A percentile compares a stretch with the other conserved stretches of the same genome.
Conservation (phyloP, 805 yeast genomes). For the Candida hungchunana region DNA sequence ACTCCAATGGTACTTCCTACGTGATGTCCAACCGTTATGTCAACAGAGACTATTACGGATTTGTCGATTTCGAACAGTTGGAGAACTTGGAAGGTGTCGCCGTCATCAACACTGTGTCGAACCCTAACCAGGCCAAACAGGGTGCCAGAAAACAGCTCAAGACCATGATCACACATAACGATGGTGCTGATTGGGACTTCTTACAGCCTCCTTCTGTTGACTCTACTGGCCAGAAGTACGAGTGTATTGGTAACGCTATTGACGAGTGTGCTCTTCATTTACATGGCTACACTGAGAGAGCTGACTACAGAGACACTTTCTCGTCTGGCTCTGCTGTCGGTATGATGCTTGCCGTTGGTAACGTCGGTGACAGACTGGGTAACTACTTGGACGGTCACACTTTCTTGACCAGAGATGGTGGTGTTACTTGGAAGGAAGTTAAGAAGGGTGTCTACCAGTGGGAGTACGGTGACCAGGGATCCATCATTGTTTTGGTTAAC, state of each 20-base stretch:
- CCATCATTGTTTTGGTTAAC: slow-evolving; percentile 69
- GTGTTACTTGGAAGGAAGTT: slow-evolving; percentile 80
- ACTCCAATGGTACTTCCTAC: slow-evolving; percentile 87
- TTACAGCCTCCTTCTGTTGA: slow-evolving; percentile 67
- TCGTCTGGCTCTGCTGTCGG: slow-evolving; percentile 91
- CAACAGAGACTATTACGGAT: slow-evolving; percentile 70
- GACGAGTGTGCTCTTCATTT: slow-evolving; percentile 74
- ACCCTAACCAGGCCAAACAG: slow-evolving; percentile 40
- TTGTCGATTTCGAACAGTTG: slow-evolving; percentile 83
- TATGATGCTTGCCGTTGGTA: slow-evolving; percentile 80
- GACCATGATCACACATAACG: slow-evolving; percentile 78
- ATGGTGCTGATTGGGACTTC: slow-evolving; percentile 83
- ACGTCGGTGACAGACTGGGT: slow-evolving; percentile 58
- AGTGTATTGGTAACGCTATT: slow-evolving; percentile 47
- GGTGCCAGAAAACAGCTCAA: slow-evolving; percentile 55
- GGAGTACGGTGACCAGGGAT: slow-evolving; percentile 97
- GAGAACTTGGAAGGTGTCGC: slow-evolving; percentile 83
- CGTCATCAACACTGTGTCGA: slow-evolving; percentile 64
- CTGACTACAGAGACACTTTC: slow-evolving; percentile 76
- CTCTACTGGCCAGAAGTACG: slow-evolving; percentile 51
- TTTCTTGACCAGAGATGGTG: slow-evolving; percentile 82
- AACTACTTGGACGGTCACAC: slow-evolving; percentile 56
- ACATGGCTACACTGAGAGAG: slow-evolving; percentile 88
- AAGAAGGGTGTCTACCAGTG: slow-evolving; percentile 74
- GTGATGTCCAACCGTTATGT: slow-evolving; percentile 64